Conservation (phyloP, 352 stramenopile species). For the Phytopythium cucurbitacearum region DNA sequence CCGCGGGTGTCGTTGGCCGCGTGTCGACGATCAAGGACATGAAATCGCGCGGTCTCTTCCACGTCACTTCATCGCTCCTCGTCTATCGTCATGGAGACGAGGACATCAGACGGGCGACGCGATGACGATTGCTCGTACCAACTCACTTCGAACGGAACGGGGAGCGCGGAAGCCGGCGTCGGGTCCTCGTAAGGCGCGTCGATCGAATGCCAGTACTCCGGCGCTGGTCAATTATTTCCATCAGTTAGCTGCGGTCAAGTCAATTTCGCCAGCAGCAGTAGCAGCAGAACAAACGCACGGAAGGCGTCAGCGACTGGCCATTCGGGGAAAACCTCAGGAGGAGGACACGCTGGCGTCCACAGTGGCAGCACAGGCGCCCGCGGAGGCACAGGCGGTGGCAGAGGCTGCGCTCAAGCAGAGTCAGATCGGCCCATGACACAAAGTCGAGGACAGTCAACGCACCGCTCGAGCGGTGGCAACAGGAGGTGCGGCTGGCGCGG, state of each 20-base stretch:
- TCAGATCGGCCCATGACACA: no score
- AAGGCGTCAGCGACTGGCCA: conserved; percentile 35
- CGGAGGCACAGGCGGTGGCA: conserved; percentile 19
- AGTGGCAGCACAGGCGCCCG: conserved; percentile 33
- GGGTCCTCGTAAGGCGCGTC: conserved; percentile 47
- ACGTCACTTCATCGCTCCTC: conserved; percentile 19
- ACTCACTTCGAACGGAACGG: conserved; percentile 22
- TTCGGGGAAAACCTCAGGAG: conserved; percentile 53
- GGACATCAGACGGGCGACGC: not conserved
- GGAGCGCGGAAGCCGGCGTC: conserved; percentile 16
- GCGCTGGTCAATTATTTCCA: conserved; percentile 12
- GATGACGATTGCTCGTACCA: not conserved
- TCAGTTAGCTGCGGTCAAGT: not conserved
- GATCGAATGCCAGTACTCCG: conserved; percentile 42
- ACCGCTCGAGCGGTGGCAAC: conserved; percentile 7
- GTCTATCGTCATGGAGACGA: not conserved
- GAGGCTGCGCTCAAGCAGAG: conserved; percentile 8
- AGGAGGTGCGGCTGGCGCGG: conserved; percentile 4
- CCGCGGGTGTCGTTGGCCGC: conserved; percentile 6
- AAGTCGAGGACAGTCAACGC: not conserved
- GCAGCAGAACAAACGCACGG: conserved; percentile 15
- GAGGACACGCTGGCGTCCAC: conserved; percentile 25
- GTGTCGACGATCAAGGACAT: conserved; percentile 42
- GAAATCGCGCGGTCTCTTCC: conserved; percentile 64
- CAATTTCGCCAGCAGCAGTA: not conserved